phyloP scores from a whole-genome alignment of 2,329 filamentous ascomycete genomes.

The Fonsecaea erecta region DNA sequence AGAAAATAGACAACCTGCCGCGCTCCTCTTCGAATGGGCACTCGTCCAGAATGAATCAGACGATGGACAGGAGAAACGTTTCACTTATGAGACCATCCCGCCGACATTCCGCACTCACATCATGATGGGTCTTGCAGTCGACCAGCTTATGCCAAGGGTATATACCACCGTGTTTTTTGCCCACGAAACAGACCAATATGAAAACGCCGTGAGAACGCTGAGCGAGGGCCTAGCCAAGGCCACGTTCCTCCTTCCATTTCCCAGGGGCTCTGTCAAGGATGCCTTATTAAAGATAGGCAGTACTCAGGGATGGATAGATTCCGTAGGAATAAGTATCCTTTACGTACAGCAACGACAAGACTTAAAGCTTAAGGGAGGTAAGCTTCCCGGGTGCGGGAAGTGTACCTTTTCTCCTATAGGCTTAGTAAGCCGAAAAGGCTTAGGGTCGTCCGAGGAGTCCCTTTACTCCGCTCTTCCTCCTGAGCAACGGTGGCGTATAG shows the following conservation, averaged over 20 bases:
- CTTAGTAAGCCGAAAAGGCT: too few species aligned
- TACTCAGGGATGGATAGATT: too few species aligned
- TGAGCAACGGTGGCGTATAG: too few species aligned
- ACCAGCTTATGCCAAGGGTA: slow-evolving; percentile 22
- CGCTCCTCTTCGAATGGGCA: not conserved
- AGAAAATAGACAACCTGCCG: slow-evolving; percentile 1
- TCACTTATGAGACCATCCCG: slow-evolving; percentile 6
- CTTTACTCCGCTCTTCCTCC: too few species aligned
- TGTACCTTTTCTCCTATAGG: too few species aligned
- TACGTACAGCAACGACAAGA: too few species aligned
- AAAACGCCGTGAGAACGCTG: slow-evolving; percentile 14
- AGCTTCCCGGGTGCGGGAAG: too few species aligned
- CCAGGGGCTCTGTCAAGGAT: slow-evolving; percentile 17
- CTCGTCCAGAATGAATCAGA: slow-evolving; percentile 8
- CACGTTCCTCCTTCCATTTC: slow-evolving; percentile 17
- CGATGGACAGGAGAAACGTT: not conserved
- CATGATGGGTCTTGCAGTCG: slow-evolving; percentile 16
- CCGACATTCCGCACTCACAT: slow-evolving; percentile 16
- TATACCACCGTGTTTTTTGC: slow-evolving; percentile 19
- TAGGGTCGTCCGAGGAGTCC: too few species aligned
- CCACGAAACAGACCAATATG: slow-evolving; percentile 22
- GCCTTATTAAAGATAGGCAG: too few species aligned
- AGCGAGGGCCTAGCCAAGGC: slow-evolving; percentile 15
- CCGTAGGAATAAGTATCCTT: too few species aligned
- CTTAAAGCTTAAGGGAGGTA: too few species aligned